Percentiles rank a stretch among this genome's conserved stretches.
Conservation (phyloP, 106 monocot species). For the Acanthochlamys bracteata region DNA sequence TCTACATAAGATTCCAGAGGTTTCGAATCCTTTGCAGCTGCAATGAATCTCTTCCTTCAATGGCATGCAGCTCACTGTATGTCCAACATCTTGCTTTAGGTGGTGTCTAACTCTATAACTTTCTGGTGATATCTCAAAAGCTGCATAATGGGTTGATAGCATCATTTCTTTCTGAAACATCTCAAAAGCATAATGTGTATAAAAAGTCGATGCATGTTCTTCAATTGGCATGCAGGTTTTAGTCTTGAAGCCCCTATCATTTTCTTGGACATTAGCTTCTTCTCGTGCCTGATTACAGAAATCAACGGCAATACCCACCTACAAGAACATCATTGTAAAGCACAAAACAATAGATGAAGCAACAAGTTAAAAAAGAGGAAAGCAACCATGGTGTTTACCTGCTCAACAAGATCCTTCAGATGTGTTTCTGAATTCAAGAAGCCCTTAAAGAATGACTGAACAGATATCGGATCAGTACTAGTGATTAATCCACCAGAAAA, state of each 20-base stretch:
- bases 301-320: constrained; percentile 81
- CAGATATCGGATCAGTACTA: constrained; percentile 21
- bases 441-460: constrained; percentile 61
- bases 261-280: constrained; percentile 53
- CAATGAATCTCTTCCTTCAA: constrained; percentile 51
- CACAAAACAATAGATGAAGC: neutral
- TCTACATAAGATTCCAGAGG: constrained; percentile 52
- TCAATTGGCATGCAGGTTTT: constrained; percentile 81
- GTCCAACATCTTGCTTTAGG: constrained; percentile 44
- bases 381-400: constrained; percentile 26
- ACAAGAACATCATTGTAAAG: constrained; percentile 3
- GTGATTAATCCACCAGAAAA: constrained; percentile 62
- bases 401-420: constrained; percentile 71
- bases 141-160: constrained; percentile 62
- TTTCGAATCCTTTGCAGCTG: constrained; percentile 75
- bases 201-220: constrained; percentile 71
- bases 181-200: constrained; percentile 55
- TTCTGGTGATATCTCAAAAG: constrained; percentile 45
- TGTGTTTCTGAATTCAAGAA: constrained; percentile 66
- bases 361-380: neutral
- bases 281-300: constrained; percentile 78
- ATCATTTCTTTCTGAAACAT: constrained; percentile 73
- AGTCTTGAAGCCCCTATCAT: constrained; percentile 26
- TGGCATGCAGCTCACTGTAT: constrained; percentile 43
- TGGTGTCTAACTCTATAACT: constrained; percentile 59